Base-by-base conservation (phyloP, 1,284 basidiomycete genomes). In the Cerrena zonata region DNA sequence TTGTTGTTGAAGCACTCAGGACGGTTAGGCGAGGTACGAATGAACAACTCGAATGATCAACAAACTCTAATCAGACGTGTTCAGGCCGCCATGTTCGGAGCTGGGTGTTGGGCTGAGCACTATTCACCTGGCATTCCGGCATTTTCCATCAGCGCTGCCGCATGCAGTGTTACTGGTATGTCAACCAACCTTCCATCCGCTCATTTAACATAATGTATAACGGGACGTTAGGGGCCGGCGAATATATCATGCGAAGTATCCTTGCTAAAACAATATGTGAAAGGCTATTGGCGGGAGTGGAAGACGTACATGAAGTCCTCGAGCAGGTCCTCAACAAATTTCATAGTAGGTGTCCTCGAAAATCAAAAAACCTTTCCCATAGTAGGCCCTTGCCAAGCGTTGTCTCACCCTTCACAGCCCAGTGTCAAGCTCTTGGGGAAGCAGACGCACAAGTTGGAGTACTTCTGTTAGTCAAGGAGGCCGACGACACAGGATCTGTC, bases 131-230 rank as follows among this genome's bases (percentile, higher is more conserved):
- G 15, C 30, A 15, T 7, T 34, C 7, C 15, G 30, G 7, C 30
- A 7, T 34, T 7, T 34, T 34, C 30, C 30, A 7, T 34, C 30
- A 15, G 51, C 48, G 61, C 59, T 11, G 56, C 83, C 55, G 80
- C 84, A 22, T 87, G 83, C 56, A 89, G 86, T 53, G 72, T 89
- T 34, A 87, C 86, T 47, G 86, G 86, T 79, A 60, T 18, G 58
- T 41, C 24, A 19, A 38, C 13, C 23, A 18, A 22, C 0, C 22
- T 25, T 43, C 44, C 34, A 37, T 25, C 44, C 25, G 26, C 11
- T 45, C 26, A 43, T n/a, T n/a, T 49, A 13, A 21, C 37, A 23
- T 39, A 21, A 11, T 38, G 23, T 38, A 34, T 37, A 27, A n/a
- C n/a, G n/a, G n/a, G 21, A 41, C 25, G 21, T 37, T 18, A 74